Base-by-base conservation (phyloP, 306 rosid genomes). In the Erythrophleum fordii region DNA sequence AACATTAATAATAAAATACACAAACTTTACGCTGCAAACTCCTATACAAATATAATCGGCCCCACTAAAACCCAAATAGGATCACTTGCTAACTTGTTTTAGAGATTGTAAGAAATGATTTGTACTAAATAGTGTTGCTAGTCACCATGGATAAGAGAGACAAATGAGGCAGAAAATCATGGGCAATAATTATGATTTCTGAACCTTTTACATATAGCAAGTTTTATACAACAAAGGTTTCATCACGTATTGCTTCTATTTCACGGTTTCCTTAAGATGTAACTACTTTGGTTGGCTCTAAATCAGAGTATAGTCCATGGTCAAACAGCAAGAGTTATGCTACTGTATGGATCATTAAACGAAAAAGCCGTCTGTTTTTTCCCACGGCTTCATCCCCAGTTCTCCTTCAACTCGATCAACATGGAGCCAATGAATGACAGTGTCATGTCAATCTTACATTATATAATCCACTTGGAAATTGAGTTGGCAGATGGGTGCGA, bases 331-430 rank as follows among this genome's bases (percentile, higher is more conserved):
- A 23, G 60, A 69, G 41, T 22, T 39, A 39, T 10, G 52, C 18
- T 41, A 67, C 31, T 0, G 0, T 11, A 18, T 37, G 6, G 29
- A 66, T 66, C 69, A 77, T 55, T 48, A 55, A 69, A 28, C 39
- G 18, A n/a, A 41, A 62, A 71, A 29, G 64, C 9, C 20, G 45
- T 31, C 6, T 17, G 41, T 61, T 60, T 77, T n/a, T 51, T 77
- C 75, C 20, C 68, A 60, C 23, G 48, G 76, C 73, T 76, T 72
- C 79, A 73, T 34, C 11, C 71, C 56, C 18, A 67, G 60, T 65
- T 74, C 76, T 44, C 80, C 75, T 66, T 66, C 41, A n/a, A 58
- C 22, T 29, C 22, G 23, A 70, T 37, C 64, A 45, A 59, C 44
- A 35, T 46, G 52, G 49, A 59, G 72, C 72, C 73, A 10, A 22